Conservation (phyloP, 805 yeast species). For the Zygoascus biomembranicola region DNA sequence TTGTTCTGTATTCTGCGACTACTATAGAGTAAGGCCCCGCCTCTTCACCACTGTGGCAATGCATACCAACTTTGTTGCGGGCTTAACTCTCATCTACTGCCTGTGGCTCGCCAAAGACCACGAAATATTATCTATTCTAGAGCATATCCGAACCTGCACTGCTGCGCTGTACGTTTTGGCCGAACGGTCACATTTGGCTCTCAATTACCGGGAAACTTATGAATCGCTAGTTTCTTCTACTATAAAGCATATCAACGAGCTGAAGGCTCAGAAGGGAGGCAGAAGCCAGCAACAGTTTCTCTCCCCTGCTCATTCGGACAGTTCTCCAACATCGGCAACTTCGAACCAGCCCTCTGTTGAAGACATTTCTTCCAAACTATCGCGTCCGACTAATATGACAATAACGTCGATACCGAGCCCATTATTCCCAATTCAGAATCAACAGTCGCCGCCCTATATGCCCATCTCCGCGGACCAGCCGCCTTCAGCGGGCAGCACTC, state of each 20-base stretch:
- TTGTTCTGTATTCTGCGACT: constrained; percentile 54
- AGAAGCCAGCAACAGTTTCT: background rate
- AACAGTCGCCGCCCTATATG: background rate
- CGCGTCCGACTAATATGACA: background rate
- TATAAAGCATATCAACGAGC: constrained; percentile 48
- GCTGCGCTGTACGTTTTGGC: constrained; percentile 57
- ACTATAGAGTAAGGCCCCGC: constrained; percentile 51
- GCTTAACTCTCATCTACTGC: constrained; percentile 58
- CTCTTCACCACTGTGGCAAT: constrained; percentile 62
- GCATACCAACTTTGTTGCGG: constrained; percentile 61
- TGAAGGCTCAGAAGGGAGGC: constrained; percentile 20
- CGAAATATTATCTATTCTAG: constrained; percentile 21
- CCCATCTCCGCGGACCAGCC: background rate
- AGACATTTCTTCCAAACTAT: background rate
- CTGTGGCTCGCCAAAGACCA: constrained; percentile 58
- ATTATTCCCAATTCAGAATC: background rate
- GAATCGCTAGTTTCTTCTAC: constrained; percentile 61
- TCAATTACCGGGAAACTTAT: constrained; percentile 56
- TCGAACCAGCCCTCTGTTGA: background rate
- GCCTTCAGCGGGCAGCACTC: background rate
- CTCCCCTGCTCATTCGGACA: background rate
- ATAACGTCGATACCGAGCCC: background rate
- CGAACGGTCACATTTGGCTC: constrained; percentile 54
- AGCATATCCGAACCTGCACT: constrained; percentile 59
- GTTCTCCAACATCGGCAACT: background rate